Percentiles rank a stretch among this genome's conserved stretches.
Conservation (phyloP, 495 filamentous ascomycete genomes). For the Cladorrhinum samala region DNA sequence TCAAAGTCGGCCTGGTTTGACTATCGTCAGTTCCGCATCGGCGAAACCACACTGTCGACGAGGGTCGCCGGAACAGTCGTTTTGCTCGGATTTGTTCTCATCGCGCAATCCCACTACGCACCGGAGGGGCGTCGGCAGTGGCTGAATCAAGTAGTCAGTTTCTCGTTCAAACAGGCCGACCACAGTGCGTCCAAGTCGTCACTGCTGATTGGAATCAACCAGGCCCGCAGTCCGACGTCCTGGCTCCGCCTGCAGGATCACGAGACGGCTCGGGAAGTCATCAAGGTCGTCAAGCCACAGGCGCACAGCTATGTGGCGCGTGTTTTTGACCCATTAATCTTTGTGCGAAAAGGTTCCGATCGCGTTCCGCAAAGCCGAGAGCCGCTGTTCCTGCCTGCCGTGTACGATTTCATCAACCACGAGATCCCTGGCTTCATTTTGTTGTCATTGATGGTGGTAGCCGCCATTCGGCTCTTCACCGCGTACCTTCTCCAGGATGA, state of each 20-base stretch:
- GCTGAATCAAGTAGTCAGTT: slow-evolving; percentile 32
- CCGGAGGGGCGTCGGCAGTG: slow-evolving; percentile 42
- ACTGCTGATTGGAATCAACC: slow-evolving; percentile 49
- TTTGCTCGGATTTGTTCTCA: slow-evolving; percentile 54
- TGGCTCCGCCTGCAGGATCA: slow-evolving; percentile 71
- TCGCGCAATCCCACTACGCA: slow-evolving; percentile 62
- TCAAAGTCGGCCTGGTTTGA: slow-evolving; percentile 43
- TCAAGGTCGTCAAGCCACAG: slow-evolving; percentile 59
- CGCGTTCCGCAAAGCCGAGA: slow-evolving; percentile 41
- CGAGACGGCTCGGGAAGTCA: slow-evolving; percentile 64
- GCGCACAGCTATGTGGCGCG: slow-evolving; percentile 60
- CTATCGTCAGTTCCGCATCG: slow-evolving; percentile 42
- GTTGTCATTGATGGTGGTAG: slow-evolving; percentile 47
- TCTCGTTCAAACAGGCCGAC: slow-evolving; percentile 18
- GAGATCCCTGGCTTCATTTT: slow-evolving; percentile 52
- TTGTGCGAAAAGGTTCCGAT: slow-evolving; percentile 59
- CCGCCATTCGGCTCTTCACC: slow-evolving; percentile 56
- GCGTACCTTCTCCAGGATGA: slow-evolving; percentile 58
- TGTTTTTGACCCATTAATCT: slow-evolving; percentile 60
- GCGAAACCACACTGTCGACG: slow-evolving; percentile 49
- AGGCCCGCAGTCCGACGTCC: slow-evolving; percentile 59
- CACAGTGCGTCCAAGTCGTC: slow-evolving; percentile 32
- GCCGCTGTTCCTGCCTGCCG: slow-evolving; percentile 41
- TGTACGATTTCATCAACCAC: slow-evolving; percentile 51
- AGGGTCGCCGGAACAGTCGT: slow-evolving; percentile 56